Evolutionary conservation across 306 rosid species (phyloP).

Genomic region (Elaeagnus macrophylla): DNA sequence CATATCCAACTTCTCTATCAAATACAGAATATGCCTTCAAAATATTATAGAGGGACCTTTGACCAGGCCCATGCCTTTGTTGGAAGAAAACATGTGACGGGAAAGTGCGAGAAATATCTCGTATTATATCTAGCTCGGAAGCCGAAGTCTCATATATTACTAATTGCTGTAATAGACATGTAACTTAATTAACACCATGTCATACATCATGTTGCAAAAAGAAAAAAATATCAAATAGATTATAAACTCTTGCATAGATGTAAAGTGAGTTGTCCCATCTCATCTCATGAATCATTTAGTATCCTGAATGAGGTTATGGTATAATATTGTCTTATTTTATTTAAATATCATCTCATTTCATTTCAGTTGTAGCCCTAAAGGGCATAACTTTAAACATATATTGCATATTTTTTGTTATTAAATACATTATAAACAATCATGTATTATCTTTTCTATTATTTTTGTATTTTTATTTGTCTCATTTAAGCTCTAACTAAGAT

Average conservation of each 20-base stretch:
- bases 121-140: constrained; percentile 88
- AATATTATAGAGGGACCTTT: constrained; percentile 94
- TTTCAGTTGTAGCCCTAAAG: too few relatives aligned
- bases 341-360: too few relatives aligned
- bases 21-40: constrained; percentile 91
- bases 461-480: too few relatives aligned
- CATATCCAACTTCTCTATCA: constrained; percentile 97
- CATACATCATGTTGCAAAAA: not conserved
- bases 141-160: constrained; percentile 95
- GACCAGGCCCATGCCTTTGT: constrained; percentile 98
- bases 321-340: too few relatives aligned
- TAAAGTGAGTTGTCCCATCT: too few relatives aligned
- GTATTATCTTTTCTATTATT: too few relatives aligned
- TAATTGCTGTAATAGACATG: constrained; percentile 66
- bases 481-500: too few relatives aligned
- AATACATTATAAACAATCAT: too few relatives aligned
- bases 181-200: constrained; percentile 18
- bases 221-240: not conserved
- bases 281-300: too few relatives aligned
- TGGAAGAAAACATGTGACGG: constrained; percentile 98
- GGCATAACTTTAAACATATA: too few relatives aligned
- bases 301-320: too few relatives aligned
- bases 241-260: not conserved
- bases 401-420: too few relatives aligned
- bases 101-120: constrained; percentile 94